Conservation (phyloP, 2,329 filamentous ascomycete species). For the Dothideomycetes sp. region DNA sequence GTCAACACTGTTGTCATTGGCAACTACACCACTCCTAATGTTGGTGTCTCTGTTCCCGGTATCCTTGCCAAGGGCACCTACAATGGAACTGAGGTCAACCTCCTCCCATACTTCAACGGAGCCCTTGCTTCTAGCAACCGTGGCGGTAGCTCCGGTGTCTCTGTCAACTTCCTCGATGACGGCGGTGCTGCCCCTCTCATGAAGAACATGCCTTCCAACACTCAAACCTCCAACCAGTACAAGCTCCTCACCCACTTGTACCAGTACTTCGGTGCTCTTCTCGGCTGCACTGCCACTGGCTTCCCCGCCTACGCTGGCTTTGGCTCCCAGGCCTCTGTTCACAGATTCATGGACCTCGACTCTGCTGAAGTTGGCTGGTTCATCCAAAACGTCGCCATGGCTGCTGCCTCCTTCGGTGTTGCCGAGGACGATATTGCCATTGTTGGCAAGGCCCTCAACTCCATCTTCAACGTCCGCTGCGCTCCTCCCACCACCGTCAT, state of each 20-base stretch:
- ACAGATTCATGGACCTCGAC: slow-evolving; percentile 48
- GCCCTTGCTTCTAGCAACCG: slow-evolving; percentile 43
- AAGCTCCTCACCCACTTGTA: slow-evolving; percentile 50
- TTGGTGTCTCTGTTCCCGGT: slow-evolving; percentile 43
- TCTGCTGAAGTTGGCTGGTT: slow-evolving; percentile 45
- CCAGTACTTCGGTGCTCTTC: slow-evolving; percentile 48
- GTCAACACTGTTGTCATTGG: slow-evolving; percentile 32
- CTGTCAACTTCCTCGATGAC: slow-evolving; percentile 51
- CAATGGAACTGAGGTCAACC: slow-evolving; percentile 42
- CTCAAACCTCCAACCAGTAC: slow-evolving; percentile 42
- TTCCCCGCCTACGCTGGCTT: slow-evolving; percentile 40
- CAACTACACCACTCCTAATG: slow-evolving; percentile 29
- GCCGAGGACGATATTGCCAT: slow-evolving; percentile 38
- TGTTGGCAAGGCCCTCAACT: slow-evolving; percentile 39
- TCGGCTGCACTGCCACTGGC: slow-evolving; percentile 42
- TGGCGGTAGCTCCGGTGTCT: slow-evolving; percentile 32
- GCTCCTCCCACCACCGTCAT: slow-evolving; percentile 35
- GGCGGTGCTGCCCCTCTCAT: slow-evolving; percentile 45
- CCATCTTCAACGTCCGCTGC: slow-evolving; percentile 43
- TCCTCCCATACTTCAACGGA: slow-evolving; percentile 51
- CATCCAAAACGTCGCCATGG: slow-evolving; percentile 45
- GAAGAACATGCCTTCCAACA: slow-evolving; percentile 44
- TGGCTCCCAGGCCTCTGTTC: slow-evolving; percentile 40
- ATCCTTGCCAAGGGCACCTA: slow-evolving; percentile 43
- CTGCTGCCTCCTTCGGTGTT: slow-evolving; percentile 49